A percentile compares a stretch with the other conserved stretches of the same genome.
phyloP scores from a whole-genome alignment of 116 monocot species.

The Dioscorea cayenensis region DNA sequence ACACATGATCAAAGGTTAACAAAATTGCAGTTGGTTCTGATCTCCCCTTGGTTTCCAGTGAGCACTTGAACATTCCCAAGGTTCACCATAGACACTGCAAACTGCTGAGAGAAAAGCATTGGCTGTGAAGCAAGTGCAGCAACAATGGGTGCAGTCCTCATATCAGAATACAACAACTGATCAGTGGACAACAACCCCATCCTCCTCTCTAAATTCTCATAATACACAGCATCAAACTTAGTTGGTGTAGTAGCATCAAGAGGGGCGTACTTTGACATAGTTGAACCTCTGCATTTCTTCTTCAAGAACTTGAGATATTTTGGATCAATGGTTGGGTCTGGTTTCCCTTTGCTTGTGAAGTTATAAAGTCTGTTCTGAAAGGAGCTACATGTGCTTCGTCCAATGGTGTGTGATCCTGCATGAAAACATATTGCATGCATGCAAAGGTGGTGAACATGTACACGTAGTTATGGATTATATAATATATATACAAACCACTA shows the following conservation, averaged over 20 bases:
- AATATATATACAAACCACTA: no score
- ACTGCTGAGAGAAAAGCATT: conserved; percentile 66
- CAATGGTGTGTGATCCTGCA: conserved; percentile 84
- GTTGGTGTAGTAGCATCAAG: conserved; percentile 59
- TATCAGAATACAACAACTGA: conserved; percentile 55
- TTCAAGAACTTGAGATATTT: conserved; percentile 51
- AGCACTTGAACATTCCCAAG: conserved; percentile 56
- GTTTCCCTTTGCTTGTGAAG: conserved; percentile 36
- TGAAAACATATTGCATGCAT: no score
- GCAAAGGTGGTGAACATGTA: no score
- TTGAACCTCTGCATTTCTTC: conserved; percentile 47
- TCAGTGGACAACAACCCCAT: conserved; percentile 76
- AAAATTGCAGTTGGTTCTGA: conserved; percentile 64
- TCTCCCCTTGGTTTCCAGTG: conserved; percentile 60
- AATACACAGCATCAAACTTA: conserved; percentile 59
- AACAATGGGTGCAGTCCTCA: conserved; percentile 50
- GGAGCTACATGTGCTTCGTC: conserved; percentile 38
- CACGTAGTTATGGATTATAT: no score
- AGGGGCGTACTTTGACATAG: conserved; percentile 32
- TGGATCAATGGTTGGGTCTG: conserved; percentile 46
- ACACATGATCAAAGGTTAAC: conserved; percentile 11
- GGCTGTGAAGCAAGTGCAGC: conserved; percentile 37
- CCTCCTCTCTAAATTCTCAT: conserved; percentile 47
- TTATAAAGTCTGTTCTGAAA: conserved; percentile 53
- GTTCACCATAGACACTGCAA: conserved; percentile 68